Evolutionary conservation across 2,329 filamentous ascomycete species (phyloP), one percentile per base, ranked within the genome.

Genomic region (Aspergillus hortae): DNA sequence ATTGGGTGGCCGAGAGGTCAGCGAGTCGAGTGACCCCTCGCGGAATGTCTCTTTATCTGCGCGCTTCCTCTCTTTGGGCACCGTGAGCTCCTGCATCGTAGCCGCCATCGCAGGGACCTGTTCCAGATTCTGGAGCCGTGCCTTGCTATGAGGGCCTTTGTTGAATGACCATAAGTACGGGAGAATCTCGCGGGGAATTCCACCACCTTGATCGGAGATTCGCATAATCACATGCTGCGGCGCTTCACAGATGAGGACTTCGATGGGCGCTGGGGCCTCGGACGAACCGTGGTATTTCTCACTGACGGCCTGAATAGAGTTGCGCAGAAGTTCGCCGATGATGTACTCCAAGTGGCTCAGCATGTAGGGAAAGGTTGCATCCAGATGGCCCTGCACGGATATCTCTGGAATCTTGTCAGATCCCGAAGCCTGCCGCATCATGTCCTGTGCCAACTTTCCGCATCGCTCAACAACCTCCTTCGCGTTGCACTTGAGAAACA

Each of bases 311-410:
- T 97, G 92, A 14, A 99, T 89, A 0, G 90, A 95, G 73, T 99
- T 99, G 35, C 94, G 87, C 21, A 99, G 79, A 19, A 99, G 84
- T 74, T 99, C 94, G 47, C 94, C 92, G 52, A 99, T 83, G 62
- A 99, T 96, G 73, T 99, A 99, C 73, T 99, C 92, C 47, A 99
- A 82, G 68, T 97, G 94, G 66, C 87, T 94, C 47, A 96, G 82
- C 58, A 99, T 97, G 66, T 96, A 99, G 1, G 95, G 94, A 66
- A 99, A 99, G 30, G 86, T 95, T 4, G 92, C 92, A 27, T 89
- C 85, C 2, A 94, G 79, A 67, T 99, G 91, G 19, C 95, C 94
- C 56, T 88, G 82, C 52, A 99, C 80, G 44, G 81, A 83, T 70
- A 99, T 89, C 57, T 91, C 84, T 4, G 94, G 94, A 1, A 99